These are phyloP conservation scores for Lachnellula suecica DNA, from an alignment of 2,329 filamentous ascomycete genomes.

Conservation along the genomic window DNA sequence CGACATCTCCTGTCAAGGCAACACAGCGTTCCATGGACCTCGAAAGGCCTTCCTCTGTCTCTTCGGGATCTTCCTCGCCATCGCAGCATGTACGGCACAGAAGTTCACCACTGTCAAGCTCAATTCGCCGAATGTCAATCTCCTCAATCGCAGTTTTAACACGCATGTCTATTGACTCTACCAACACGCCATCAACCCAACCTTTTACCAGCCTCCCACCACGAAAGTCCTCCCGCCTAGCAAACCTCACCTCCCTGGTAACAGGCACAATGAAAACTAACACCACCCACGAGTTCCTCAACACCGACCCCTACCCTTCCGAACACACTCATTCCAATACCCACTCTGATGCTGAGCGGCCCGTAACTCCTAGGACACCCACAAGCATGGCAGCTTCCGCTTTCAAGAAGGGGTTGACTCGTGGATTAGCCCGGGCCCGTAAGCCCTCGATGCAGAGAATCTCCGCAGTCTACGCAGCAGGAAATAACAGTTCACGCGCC, in stretches of 20 bases:
- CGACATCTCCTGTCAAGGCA: neutral
- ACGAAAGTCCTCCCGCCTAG: constrained; percentile 21
- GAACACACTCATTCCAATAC: constrained; percentile 3
- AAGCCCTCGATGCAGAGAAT: constrained; percentile 24
- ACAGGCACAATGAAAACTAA: constrained; percentile 11
- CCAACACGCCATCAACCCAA: neutral
- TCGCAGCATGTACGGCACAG: constrained; percentile 12
- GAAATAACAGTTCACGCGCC: neutral
- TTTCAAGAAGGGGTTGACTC: constrained; percentile 20
- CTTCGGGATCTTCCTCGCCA: constrained; percentile 3
- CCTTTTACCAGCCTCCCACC: constrained; percentile 2
- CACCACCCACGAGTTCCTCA: constrained; percentile 25
- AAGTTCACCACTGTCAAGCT: constrained; percentile 17
- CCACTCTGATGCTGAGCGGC: no score
- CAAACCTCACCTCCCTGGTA: constrained; percentile 16
- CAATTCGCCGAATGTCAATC: constrained; percentile 20
- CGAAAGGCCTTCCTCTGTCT: constrained; percentile 4
- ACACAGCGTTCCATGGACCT: constrained; percentile 10
- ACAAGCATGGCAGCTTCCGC: constrained; percentile 16
- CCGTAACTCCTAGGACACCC: constrained; percentile 26
- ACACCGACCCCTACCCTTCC: constrained; percentile 25
- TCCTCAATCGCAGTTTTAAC: constrained; percentile 16
- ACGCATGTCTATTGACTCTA: constrained; percentile 4
- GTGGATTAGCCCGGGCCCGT: constrained; percentile 18
- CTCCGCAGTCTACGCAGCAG: constrained; percentile 12